Evolutionary conservation across 768 basidiomycete genomes (phyloP), one percentile per base, ranked within the genome.

Genomic region (Agrocybe chaxingu): DNA sequence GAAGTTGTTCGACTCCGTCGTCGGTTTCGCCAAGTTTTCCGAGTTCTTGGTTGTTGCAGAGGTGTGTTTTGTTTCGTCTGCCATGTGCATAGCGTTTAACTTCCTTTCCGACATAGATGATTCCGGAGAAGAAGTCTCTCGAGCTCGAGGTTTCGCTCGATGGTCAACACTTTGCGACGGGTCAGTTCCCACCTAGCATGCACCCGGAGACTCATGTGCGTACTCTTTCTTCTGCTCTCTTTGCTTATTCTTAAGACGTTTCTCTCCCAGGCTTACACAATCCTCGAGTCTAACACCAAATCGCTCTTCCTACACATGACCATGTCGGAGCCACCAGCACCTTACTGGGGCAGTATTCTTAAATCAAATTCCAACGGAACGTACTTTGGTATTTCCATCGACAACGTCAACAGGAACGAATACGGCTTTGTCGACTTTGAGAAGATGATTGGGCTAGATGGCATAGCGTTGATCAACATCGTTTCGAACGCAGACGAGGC

Each of bases 311-410:
- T 99, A 8, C 96, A 96, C 61, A 88, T 96, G 76, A 98, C 97
- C 0, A 96, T 90, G 74, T 91, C 90, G 13, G 83, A 89, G 52
- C 70, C 76, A 11, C 77, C 80, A 0, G 76, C 73, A 16, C 89
- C 86, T 2, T 88, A 75, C 63, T 98, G 89, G 86, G 97, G 97
- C 33, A 88, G 81, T 61, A 86, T 98, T 57, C 79, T 93, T 53
- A 96, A 96, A 68, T 97, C 95, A 29, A 98, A 99, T 67, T 98
- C 89, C 30, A 99, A 99, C 60, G 97, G 97, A 34, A 99, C 97
- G 0, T 98, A 97, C 74, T 99, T 93, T 64, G 86, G 89, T 16
- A 65, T 94, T 8, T 91, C 94, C 0, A 61, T 90, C 35, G 87
- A 91, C 57, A 78, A 93, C 58, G 97, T 90, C 48, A 98, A 98